phyloP scores from a whole-genome alignment of 495 filamentous ascomycete genomes.

The Friedmanniomyces simplex region DNA sequence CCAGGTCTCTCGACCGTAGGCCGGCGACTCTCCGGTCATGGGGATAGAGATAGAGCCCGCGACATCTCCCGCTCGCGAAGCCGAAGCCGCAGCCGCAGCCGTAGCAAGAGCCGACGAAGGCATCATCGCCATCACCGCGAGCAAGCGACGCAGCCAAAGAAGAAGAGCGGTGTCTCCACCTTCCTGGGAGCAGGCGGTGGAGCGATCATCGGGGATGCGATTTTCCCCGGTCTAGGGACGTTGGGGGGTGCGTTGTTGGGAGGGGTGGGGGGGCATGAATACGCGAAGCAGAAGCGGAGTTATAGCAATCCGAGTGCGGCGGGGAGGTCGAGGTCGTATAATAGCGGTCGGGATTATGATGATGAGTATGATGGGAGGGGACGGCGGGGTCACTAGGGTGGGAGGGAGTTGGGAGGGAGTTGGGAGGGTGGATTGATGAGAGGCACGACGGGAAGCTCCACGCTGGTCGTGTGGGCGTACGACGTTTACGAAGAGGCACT shows the following conservation, averaged over 20 bases:
- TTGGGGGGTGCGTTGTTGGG: constrained; percentile 27
- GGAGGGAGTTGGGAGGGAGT: no score
- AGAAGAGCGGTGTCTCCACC: constrained; percentile 15
- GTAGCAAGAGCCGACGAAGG: no score
- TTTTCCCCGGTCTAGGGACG: constrained; percentile 31
- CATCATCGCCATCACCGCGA: constrained; percentile 7
- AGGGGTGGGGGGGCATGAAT: constrained; percentile 27
- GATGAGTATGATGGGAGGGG: neutral
- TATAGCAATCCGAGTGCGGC: constrained; percentile 1
- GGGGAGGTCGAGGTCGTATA: neutral
- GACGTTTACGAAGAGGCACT: no score
- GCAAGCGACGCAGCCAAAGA: constrained; percentile 13
- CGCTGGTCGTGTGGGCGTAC: no score
- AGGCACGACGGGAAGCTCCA: no score
- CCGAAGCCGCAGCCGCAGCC: neutral
- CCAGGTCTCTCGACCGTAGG: neutral
- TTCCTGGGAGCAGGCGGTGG: constrained; percentile 30
- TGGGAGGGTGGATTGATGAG: no score
- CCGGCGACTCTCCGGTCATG: neutral
- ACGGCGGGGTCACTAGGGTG: neutral
- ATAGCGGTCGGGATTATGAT: neutral
- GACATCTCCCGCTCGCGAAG: constrained; percentile 2
- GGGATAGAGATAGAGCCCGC: neutral
- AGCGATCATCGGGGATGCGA: constrained; percentile 28
- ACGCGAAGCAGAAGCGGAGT: constrained; percentile 21